These are phyloP conservation scores for Hericium rajendrae DNA, from an alignment of 768 basidiomycete species.

Conservation along the genomic window DNA sequence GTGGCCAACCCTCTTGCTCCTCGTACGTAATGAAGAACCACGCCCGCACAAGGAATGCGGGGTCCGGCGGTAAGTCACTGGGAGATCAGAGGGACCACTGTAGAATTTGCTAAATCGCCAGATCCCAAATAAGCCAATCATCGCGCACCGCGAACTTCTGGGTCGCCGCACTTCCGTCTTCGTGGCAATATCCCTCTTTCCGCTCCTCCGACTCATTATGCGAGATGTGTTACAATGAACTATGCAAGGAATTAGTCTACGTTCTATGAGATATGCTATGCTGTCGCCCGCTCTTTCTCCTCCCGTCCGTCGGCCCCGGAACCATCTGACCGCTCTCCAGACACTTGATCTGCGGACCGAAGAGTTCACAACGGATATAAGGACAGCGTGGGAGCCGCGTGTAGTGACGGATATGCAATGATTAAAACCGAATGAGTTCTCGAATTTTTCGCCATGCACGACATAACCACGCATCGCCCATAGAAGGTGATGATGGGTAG, in stretches of 20 bases:
- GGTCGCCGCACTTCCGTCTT: background rate
- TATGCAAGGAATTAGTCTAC: no score
- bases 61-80: background rate
- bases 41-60: background rate
- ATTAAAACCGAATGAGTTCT: slow-evolving; percentile 62
- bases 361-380: background rate
- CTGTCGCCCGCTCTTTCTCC: slow-evolving; percentile 43
- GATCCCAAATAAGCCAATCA: no score
- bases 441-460: slow-evolving; percentile 59
- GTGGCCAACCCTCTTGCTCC: background rate
- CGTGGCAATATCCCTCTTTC: background rate
- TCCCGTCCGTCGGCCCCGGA: slow-evolving; percentile 26
- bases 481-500: slow-evolving; percentile 41
- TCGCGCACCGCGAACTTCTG: background rate
- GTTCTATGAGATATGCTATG: slow-evolving; percentile 16
- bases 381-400: background rate
- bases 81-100: background rate
- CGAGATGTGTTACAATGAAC: background rate
- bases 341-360: slow-evolving; percentile 4
- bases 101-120: background rate
- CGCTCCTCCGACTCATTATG: background rate
- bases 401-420: slow-evolving; percentile 41
- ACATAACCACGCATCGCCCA: slow-evolving; percentile 55
- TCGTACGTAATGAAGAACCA: background rate
- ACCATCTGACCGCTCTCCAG: slow-evolving; percentile 15